Evolutionary conservation across 1,139 yeast species (phyloP).

Genomic region (Geotrichum carabidarum): DNA sequence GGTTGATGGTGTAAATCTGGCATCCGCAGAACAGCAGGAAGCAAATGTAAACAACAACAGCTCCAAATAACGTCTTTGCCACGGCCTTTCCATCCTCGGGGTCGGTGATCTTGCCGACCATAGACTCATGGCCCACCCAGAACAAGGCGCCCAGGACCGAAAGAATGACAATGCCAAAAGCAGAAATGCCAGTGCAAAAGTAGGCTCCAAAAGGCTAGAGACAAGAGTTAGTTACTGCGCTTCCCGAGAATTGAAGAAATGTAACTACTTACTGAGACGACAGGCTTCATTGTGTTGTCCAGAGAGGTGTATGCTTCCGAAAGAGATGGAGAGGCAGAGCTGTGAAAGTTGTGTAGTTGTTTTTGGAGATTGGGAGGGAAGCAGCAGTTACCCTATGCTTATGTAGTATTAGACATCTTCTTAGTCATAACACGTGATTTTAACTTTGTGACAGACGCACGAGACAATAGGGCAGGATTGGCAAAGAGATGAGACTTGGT

Average conservation of each 20-base stretch:
- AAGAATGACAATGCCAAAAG: conserved; percentile 83
- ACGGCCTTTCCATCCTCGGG: conserved; percentile 93
- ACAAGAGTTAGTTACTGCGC: not conserved
- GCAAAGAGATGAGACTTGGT: no score
- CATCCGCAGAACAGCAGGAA: conserved; percentile 87
- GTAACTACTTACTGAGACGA: conserved; percentile 35
- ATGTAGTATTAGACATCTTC: not conserved
- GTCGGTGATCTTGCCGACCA: conserved; percentile 86
- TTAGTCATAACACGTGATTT: not conserved
- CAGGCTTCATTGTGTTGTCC: conserved; percentile 35
- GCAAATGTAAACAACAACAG: conserved; percentile 73
- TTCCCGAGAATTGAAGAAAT: not conserved
- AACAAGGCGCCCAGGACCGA: conserved; percentile 80
- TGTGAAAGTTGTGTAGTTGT: not conserved
- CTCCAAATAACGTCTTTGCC: conserved; percentile 83
- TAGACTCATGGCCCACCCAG: conserved; percentile 74
- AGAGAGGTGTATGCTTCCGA: not conserved
- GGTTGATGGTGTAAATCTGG: conserved; percentile 61
- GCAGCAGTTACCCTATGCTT: conserved; percentile 2
- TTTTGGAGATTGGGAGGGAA: not conserved
- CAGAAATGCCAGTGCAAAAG: conserved; percentile 89
- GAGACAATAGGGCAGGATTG: no score
- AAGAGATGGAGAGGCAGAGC: not conserved
- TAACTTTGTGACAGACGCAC: no score
- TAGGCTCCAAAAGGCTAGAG: conserved; percentile 77